Evolutionary conservation across 192 early-diverging fungal genomes (phyloP), one percentile per base, ranked within the genome.

Genomic region (Backusella westeae): DNA sequence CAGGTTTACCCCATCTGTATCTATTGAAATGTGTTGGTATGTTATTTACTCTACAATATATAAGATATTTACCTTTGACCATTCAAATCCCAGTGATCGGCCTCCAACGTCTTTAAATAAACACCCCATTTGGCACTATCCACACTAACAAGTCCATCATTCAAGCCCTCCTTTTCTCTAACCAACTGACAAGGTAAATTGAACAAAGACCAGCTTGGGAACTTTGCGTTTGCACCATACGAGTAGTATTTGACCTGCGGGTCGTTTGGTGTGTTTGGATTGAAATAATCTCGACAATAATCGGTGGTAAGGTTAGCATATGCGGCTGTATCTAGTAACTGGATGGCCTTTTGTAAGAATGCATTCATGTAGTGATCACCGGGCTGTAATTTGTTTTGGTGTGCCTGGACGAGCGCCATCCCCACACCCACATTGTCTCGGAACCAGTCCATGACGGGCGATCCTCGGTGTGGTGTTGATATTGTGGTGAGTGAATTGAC

Each of bases 381-480:
- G 34, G n/a, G 69, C 6, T 38, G 21, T 4, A 23, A 17, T 0
- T 42, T 39, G 9, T 19, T 14, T 9, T 34, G 29, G 7, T 63
- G 76, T 80, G 23, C 80, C 80, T 29, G 56, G 12, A 63, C 23
- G 7, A 63, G 56, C 80, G 87, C 75, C 70, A 90, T 83, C 2
- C 95, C 96, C 0, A 97, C 89, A 17, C 94, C 93, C 69, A 97
- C 83, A 59, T 92, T 87, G 79, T 97, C 94, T 17, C 93, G 89
- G 69, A 91, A 95, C 92, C 93, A 97, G 85, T 97, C 95, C 96
- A 97, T 99, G 81, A 99, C 92, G 12, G 93, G 89, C 49, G 89
- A 91, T 23, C 97, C 97, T 46, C 94, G 92, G 80, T 99, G 97
- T 42, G 97, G 97, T 6, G 97, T 99, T 10, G 94, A 94, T 53